Evolutionary conservation across 2,329 filamentous ascomycete genomes (phyloP).

Genomic region (Gaeumannomyces sp.): DNA sequence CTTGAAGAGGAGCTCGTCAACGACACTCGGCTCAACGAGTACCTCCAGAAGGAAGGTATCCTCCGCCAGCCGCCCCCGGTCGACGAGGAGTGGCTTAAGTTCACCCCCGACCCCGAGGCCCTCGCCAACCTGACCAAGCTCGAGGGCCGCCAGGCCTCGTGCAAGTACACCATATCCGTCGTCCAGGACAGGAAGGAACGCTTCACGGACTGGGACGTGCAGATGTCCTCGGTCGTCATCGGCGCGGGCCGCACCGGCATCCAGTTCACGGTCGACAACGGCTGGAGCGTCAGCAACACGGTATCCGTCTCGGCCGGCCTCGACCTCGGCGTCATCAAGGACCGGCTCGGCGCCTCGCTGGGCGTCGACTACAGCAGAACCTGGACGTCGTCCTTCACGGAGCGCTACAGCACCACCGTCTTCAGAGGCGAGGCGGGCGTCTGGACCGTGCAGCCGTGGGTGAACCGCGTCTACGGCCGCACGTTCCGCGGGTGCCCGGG

Average conservation of each 20-base stretch:
- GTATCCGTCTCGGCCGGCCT: not conserved
- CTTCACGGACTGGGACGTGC: constrained; percentile 11
- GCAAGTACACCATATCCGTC: not conserved
- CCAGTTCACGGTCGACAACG: not conserved
- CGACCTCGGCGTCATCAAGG: not conserved
- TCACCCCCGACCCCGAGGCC: not conserved
- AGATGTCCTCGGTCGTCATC: constrained; percentile 10
- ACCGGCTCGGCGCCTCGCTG: not conserved
- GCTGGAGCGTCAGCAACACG: not conserved
- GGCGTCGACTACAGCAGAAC: not conserved
- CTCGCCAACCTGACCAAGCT: not conserved
- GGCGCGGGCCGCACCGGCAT: constrained; percentile 2
- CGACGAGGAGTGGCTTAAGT: not conserved
- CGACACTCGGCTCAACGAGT: not conserved
- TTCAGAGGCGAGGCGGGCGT: not conserved
- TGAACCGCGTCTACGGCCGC: not conserved
- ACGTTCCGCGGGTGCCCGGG: not conserved
- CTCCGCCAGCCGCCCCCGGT: no score
- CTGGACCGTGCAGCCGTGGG: not conserved
- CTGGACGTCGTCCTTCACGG: not conserved
- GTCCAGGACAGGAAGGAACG: not conserved
- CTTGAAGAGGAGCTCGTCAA: not conserved
- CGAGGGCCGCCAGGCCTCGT: not conserved
- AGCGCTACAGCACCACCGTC: not conserved
- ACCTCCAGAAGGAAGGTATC: not conserved